Base-by-base conservation (phyloP, 176 grass and related monocot genomes). In the Oryza meridionalis region DNA sequence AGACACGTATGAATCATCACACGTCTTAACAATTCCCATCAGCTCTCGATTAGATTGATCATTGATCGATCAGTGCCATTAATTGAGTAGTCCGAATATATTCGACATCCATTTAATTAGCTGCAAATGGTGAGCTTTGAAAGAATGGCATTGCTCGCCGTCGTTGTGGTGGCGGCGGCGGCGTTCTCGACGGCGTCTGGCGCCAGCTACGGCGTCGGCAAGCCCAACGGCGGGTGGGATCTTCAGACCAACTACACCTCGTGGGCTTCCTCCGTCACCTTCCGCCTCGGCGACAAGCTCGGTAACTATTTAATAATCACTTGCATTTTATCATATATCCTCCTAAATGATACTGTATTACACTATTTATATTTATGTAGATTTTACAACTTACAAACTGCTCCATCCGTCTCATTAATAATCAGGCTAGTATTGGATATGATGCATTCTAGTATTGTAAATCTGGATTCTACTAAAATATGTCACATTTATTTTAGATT, bases 211-310 rank as follows among this genome's bases (percentile, higher is more conserved):
- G 82, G 70, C 31, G 70, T 92, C 16, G 84, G 90, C 32, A 50
- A 22, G 47, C 81, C 81, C 0, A 43, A 21, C 0, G 89, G 84
- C 1, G 66, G 75, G 6, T 94, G 89, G 86, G 83, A 87, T 85
- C 33, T 78, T 11, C 25, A 13, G 32, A 91, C 80, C 55, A 70
- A 94, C 83, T 88, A 64, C 37, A 45, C 76, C 2, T 11, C 82
- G 3, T 87, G 92, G 92, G 83, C 69, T 7, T 80, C 83, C 67
- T 80, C 75, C 19, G n/a, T 84, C 68, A 69, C 2, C 61, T 91
- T 94, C 79, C 66, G n/a, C 77, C 2, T 31, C 0, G 81, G 77
- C 3, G 92, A 91, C 58, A 13, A 67, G 35, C 66, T 90, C 19
- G 67, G 78, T 92, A 82, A 77, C 55, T 81, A 49, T 73, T 67